phyloP scores from a whole-genome alignment of 805 yeast genomes.

The Kockiozyma suomiensis region DNA sequence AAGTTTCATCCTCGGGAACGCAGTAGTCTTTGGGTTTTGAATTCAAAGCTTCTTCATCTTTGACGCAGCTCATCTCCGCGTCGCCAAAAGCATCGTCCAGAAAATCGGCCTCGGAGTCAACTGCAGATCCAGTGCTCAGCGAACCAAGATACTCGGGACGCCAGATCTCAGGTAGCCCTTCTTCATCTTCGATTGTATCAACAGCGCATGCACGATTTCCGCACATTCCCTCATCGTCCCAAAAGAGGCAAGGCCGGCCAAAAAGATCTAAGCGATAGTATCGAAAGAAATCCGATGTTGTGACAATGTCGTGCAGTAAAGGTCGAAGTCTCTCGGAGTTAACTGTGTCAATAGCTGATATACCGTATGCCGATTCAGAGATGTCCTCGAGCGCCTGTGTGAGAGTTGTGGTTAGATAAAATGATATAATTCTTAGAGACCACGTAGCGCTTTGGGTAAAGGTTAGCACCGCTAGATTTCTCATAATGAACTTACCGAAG shows the following conservation, averaged over 20 bases:
- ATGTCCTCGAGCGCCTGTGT: constrained; percentile 8
- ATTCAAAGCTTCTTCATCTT: constrained; percentile 43
- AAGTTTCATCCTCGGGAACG: constrained; percentile 46
- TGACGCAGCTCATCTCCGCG: constrained; percentile 37
- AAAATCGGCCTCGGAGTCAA: constrained; percentile 43
- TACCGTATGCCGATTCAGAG: constrained; percentile 21
- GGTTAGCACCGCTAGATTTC: not conserved
- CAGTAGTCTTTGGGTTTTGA: constrained; percentile 55
- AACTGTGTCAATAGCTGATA: constrained; percentile 52
- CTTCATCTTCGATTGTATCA: constrained; percentile 75
- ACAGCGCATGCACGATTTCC: constrained; percentile 89
- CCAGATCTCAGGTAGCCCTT: constrained; percentile 70
- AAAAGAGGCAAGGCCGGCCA: constrained; percentile 73
- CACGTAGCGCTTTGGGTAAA: not conserved
- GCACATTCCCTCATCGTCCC: constrained; percentile 78
- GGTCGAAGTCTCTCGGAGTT: constrained; percentile 51
- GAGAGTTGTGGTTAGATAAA: not conserved
- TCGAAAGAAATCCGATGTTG: constrained; percentile 74
- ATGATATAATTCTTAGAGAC: not conserved
- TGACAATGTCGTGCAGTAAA: constrained; percentile 57
- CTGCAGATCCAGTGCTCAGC: constrained; percentile 40
- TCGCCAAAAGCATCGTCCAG: constrained; percentile 45
- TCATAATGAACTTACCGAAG: not conserved
- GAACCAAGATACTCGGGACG: constrained; percentile 70
- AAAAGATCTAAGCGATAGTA: constrained; percentile 84